Percentiles rank a stretch among this genome's conserved stretches.
Conservation (phyloP, 495 filamentous ascomycete species). For the Rhypophila decipiens region DNA sequence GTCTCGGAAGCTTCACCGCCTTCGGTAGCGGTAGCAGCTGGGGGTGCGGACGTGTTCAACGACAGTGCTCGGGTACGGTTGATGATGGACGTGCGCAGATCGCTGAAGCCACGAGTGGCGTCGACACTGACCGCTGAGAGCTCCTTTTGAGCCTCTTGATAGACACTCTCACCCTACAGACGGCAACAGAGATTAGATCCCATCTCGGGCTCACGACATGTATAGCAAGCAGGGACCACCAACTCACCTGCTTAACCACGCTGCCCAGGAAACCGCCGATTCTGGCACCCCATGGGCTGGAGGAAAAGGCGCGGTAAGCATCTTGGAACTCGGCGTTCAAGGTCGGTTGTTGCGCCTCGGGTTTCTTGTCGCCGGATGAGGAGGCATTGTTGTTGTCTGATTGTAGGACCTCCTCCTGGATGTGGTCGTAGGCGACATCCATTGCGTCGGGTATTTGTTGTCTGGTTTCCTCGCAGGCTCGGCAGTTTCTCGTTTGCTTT, state of each 20-base stretch:
- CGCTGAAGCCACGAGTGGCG: conserved; percentile 76
- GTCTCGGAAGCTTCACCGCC: conserved; percentile 33
- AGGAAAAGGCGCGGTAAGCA: conserved; percentile 87
- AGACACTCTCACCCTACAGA: conserved; percentile 74
- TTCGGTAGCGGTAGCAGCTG: conserved; percentile 12
- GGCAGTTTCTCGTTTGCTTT: too few relatives aligned
- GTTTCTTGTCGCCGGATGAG: conserved; percentile 39
- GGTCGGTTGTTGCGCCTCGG: conserved; percentile 47
- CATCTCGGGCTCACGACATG: too few relatives aligned
- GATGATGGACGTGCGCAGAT: conserved; percentile 60
- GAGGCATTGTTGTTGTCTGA: conserved; percentile 48
- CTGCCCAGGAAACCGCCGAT: conserved; percentile 84
- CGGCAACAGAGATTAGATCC: neutral
- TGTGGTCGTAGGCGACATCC: conserved; percentile 97
- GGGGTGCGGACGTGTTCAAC: conserved; percentile 39
- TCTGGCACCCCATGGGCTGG: conserved; percentile 81
- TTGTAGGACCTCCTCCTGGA: conserved; percentile 73
- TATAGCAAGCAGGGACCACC: neutral
- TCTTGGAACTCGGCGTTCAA: conserved; percentile 89
- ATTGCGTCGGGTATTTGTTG: too few relatives aligned
- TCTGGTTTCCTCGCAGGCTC: too few relatives aligned
- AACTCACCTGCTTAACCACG: conserved; percentile 74
- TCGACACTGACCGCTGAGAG: conserved; percentile 69
- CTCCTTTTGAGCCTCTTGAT: conserved; percentile 77
- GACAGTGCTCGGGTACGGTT: conserved; percentile 69